These are phyloP conservation scores for Pestalotiopsis fici DNA, from an alignment of 2,329 filamentous ascomycete species.

Conservation along the genomic window DNA sequence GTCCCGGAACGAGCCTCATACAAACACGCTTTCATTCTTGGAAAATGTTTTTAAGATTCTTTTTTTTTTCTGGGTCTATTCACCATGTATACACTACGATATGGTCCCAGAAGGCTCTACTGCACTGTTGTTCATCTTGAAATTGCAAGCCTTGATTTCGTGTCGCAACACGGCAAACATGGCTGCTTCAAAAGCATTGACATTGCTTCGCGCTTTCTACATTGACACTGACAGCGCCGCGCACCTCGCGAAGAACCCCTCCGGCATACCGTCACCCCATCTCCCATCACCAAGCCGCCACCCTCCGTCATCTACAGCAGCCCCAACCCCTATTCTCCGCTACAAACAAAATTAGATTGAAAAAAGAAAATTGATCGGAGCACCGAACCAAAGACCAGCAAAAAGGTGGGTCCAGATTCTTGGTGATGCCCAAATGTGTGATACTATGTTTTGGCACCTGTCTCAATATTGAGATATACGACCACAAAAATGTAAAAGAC, in stretches of 20 bases:
- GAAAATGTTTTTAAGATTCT: conserved; percentile 5
- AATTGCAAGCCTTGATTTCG: conserved; percentile 1
- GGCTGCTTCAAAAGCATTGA: conserved; percentile 10
- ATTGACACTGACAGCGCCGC: neutral
- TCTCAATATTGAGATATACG: neutral
- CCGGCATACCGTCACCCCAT: neutral
- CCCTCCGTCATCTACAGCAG: neutral
- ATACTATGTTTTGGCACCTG: conserved; percentile 6
- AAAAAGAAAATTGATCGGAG: conserved; percentile 6
- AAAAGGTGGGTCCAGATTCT: conserved; percentile 31
- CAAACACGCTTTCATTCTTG: neutral
- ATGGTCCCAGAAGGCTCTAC: conserved; percentile 7
- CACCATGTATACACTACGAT: conserved; percentile 6
- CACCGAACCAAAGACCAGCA: conserved; percentile 25
- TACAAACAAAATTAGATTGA: conserved; percentile 11
- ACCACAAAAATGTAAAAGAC: conserved; percentile 19
- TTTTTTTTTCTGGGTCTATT: conserved; percentile 11
- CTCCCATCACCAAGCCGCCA: neutral
- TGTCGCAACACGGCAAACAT: conserved; percentile 9
- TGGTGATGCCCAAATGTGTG: conserved; percentile 21
- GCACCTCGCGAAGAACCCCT: neutral
- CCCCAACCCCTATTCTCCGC: neutral
- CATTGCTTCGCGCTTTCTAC: conserved; percentile 1
- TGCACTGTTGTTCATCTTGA: neutral
- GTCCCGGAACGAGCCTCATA: neutral